Conservation (phyloP, 2,329 filamentous ascomycete species). For the Byssoonygena ceratinophila region DNA sequence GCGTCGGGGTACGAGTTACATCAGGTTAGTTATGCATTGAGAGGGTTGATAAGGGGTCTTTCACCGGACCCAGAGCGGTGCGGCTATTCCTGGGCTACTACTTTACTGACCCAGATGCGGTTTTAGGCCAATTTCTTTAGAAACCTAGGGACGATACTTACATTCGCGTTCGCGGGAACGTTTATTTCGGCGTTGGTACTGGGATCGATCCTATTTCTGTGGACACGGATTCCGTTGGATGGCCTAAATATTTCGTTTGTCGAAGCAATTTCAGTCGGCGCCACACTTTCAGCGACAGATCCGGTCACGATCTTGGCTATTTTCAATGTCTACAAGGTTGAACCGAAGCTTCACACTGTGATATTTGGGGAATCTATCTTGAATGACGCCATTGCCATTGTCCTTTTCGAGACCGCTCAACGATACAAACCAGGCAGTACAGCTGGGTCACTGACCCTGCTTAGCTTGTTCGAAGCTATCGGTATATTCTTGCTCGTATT, state of each 20-base stretch:
- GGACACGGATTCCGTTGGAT: conserved; percentile 76
- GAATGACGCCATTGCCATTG: conserved; percentile 96
- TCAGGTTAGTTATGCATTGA: conserved; percentile 45
- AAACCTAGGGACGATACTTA: conserved; percentile 93
- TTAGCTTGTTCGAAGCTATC: conserved; percentile 81
- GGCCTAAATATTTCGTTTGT: conserved; percentile 80
- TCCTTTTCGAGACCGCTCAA: conserved; percentile 95
- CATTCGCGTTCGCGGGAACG: conserved; percentile 93
- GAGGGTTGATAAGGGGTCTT: background rate
- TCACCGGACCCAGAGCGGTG: background rate
- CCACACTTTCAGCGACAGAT: conserved; percentile 91
- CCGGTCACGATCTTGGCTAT: conserved; percentile 96
- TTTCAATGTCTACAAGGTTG: conserved; percentile 98
- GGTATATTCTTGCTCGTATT: conserved; percentile 94
- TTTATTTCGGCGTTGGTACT: conserved; percentile 96
- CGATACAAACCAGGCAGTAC: conserved; percentile 69
- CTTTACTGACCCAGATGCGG: background rate
- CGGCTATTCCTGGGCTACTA: background rate
- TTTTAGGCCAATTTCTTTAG: conserved; percentile 84
- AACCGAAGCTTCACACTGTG: conserved; percentile 95
- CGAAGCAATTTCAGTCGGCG: conserved; percentile 91
- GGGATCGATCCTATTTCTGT: conserved; percentile 76
- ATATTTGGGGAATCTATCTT: conserved; percentile 98
- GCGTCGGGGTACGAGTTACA: conserved; percentile 95
- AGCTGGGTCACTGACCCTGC: conserved; percentile 58